These are phyloP conservation scores for Mortierella sp. DNA, from an alignment of 371 early-diverging fungal species.

Conservation along the genomic window DNA sequence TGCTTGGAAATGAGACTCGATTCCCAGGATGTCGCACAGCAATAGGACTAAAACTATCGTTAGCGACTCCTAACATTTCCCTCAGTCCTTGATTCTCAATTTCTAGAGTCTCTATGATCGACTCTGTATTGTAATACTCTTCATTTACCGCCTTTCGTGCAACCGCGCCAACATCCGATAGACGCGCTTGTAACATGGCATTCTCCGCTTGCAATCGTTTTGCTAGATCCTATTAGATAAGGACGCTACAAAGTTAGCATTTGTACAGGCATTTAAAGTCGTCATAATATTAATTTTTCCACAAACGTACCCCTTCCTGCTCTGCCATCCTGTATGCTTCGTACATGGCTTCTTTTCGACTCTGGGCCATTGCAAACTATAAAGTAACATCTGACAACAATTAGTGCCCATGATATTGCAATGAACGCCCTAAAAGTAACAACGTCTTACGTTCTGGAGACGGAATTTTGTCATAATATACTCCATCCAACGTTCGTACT, in stretches of 20 bases:
- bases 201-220: slow-evolving; percentile 33
- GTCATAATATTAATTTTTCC: not conserved
- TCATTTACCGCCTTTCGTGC: slow-evolving; percentile 41
- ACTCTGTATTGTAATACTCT: slow-evolving; percentile 47
- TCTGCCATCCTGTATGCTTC: slow-evolving; percentile 43
- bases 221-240: slow-evolving; percentile 20
- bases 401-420: not conserved
- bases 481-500: slow-evolving; percentile 44
- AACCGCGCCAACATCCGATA: slow-evolving; percentile 37
- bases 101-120: slow-evolving; percentile 38
- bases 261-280: slow-evolving; percentile 3
- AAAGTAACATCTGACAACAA: not conserved
- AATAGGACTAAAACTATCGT: slow-evolving; percentile 19
- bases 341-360: slow-evolving; percentile 44
- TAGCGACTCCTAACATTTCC: slow-evolving; percentile 44
- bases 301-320: slow-evolving; percentile 36
- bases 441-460: slow-evolving; percentile 33
- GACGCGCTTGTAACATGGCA: slow-evolving; percentile 30
- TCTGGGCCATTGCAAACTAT: slow-evolving; percentile 49
- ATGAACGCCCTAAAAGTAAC: not conserved
- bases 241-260: not conserved
- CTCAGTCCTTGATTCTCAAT: slow-evolving; percentile 45
- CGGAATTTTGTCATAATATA: slow-evolving; percentile 47
- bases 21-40: slow-evolving; percentile 21
- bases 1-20: slow-evolving; percentile 51